Base-by-base conservation (phyloP, 2,329 filamentous ascomycete species). In the Ophiostoma piceae region DNA sequence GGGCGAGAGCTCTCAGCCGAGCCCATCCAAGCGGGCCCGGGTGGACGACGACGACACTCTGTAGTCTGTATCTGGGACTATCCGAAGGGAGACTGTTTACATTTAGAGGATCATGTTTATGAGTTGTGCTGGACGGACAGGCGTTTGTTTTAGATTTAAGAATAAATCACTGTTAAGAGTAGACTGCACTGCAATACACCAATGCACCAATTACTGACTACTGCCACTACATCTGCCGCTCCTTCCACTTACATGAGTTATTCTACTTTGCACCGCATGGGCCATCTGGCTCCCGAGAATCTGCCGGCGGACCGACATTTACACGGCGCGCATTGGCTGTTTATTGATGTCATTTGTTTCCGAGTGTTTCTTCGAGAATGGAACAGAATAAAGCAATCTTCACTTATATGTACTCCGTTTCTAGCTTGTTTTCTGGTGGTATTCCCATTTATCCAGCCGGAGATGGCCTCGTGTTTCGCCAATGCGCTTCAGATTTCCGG, bases 1-100 rank as follows among this genome's bases (percentile, higher is more conserved):
- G 76, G 67, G 77, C 16, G 22, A 43, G 47, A 88, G 54, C 41
- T 82, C 41, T 72, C 29, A 77, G 41, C 75, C 78, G 14, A 77
- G 77, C 68, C 78, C 79, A 22, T 80, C 79, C 67, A 88, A 88
- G 79, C 81, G 86, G 29, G 70, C 68, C 73, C 87, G 88, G 77
- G 76, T 71, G 60, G 82, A 82, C 32, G 74, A 74, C 29, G 74
- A 70, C 19, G 72, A 70, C 62, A 71, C 54, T 39, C 7, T 37
- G 11, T 2, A 29, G 35, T 43, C 54, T 29, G 68, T n/a, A 8
- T 66, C 73, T 73, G 73, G 1, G 72, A 73, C 57, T 39, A 64
- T 32, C 6, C 22, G 51, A 26, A 19, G 43, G 43, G 3, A 12
- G 8, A 57, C 22, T 51, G 47, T 41, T 3, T 41, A 41, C 39